These are phyloP conservation scores for Chalara sp. DNA, from an alignment of 2,329 filamentous ascomycete species.

Conservation along the genomic window DNA sequence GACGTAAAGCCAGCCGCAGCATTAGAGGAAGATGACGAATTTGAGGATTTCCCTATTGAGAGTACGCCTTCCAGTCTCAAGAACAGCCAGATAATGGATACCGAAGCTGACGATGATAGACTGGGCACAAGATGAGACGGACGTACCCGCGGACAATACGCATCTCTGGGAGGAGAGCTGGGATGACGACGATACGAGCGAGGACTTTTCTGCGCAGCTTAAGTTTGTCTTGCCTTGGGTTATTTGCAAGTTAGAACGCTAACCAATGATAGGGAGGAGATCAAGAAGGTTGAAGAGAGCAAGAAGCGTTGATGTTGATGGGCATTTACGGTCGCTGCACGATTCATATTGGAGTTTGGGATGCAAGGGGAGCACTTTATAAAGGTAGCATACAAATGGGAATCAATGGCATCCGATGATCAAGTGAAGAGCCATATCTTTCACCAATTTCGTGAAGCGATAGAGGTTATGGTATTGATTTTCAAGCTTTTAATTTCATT, in stretches of 20 bases:
- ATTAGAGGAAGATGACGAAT: constrained; percentile 96
- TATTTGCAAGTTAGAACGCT: background rate
- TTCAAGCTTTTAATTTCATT: constrained; percentile 14
- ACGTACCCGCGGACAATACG: constrained; percentile 67
- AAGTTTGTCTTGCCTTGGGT: constrained; percentile 54
- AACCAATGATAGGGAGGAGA: constrained; percentile 60
- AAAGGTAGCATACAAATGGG: constrained; percentile 22
- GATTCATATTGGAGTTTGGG: constrained; percentile 19
- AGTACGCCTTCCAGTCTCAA: constrained; percentile 46
- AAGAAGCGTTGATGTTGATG: constrained; percentile 48
- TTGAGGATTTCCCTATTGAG: constrained; percentile 97
- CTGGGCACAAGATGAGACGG: constrained; percentile 87
- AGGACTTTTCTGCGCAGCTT: constrained; percentile 92
- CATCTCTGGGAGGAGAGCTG: constrained; percentile 99
- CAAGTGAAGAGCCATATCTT: constrained; percentile 2
- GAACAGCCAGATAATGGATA: background rate
- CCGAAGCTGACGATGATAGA: constrained; percentile 45
- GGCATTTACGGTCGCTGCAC: too few species aligned
- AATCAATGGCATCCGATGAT: constrained; percentile 15
- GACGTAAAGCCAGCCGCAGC: constrained; percentile 43
- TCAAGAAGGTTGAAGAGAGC: constrained; percentile 84
- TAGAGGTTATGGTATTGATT: too few species aligned
- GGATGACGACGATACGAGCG: constrained; percentile 96
- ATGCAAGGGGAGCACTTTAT: constrained; percentile 15
- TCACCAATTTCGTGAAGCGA: too few species aligned